Evolutionary conservation across 1,284 basidiomycete genomes (phyloP), one percentile per base, ranked within the genome.

Genomic region (Heterobasidion parviporum): DNA sequence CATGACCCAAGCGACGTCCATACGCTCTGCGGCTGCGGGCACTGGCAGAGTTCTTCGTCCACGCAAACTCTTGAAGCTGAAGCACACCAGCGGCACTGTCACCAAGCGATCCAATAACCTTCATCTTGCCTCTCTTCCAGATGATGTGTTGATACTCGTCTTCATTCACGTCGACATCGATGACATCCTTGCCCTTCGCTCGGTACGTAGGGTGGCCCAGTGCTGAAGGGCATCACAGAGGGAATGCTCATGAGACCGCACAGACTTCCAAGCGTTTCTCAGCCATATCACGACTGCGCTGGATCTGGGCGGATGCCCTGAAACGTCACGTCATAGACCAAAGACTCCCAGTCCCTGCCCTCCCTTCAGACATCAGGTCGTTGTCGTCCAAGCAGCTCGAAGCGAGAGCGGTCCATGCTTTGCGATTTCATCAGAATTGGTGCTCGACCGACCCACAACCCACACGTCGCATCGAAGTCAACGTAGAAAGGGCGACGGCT

Each of bases 301-400:
- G 70, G 70, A 68, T 73, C 12, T 73, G 72, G 72, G 64, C 64
- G 43, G 66, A 70, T 57, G 70, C 70, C 14, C 63, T 72, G 50
- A 65, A 67, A 50, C 64, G 66, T 8, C 70, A 70, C 56, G 65
- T 72, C 57, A 63, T 70, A 14, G 65, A 67, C 53, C 63, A 62
- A 50, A 66, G 67, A 8, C 63, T 73, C 16, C 69, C 70, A 41
- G 59, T 72, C 16, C 71, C 70, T 26, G 69, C 69, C 16, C 61
- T 58, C 41, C 57, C 59, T 41, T 54, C 58, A 2, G 67, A 71
- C 58, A 58, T 69, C 54, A 65, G 63, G 56, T 59, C 61, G 18
- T 56, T 70, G 33, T 68, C 70, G n/a, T 62, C 68, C 20, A 62
- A 65, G 45, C 67, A 72, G 53, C 66, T 73, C 54, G 72, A 73